A percentile compares a stretch with the other conserved stretches of the same genome.
Evolutionary conservation across 2,329 filamentous ascomycete species (phyloP).

Genomic region (Scorias spongiosa): DNA sequence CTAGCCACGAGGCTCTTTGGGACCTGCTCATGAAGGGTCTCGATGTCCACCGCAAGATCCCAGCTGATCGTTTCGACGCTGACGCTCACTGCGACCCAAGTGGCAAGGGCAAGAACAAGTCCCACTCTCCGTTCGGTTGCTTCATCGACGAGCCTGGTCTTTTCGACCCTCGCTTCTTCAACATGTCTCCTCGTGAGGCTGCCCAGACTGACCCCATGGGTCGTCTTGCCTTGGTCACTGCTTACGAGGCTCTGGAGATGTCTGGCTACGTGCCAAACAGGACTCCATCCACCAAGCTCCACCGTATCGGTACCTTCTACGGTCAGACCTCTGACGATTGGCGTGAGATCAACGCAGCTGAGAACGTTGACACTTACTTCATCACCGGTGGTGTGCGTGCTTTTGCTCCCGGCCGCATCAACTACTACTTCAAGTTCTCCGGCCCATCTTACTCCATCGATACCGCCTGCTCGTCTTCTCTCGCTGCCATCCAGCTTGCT

Average conservation of each 20-base stretch:
- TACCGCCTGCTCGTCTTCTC: slow-evolving; percentile 63
- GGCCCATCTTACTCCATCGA: slow-evolving; percentile 60
- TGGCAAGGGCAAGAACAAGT: slow-evolving; percentile 61
- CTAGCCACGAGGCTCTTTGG: slow-evolving; percentile 58
- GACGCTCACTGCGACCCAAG: slow-evolving; percentile 56
- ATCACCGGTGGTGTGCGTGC: slow-evolving; percentile 48
- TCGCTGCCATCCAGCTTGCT: slow-evolving; percentile 55
- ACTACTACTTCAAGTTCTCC: slow-evolving; percentile 64
- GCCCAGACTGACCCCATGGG: slow-evolving; percentile 71
- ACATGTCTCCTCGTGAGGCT: slow-evolving; percentile 71
- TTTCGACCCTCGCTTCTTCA: slow-evolving; percentile 76
- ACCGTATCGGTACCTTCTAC: slow-evolving; percentile 58
- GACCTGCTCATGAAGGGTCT: slow-evolving; percentile 58
- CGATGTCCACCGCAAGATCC: slow-evolving; percentile 55
- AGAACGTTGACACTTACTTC: slow-evolving; percentile 57
- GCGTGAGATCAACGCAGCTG: slow-evolving; percentile 57
- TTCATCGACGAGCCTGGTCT: slow-evolving; percentile 61
- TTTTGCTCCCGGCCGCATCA: slow-evolving; percentile 49
- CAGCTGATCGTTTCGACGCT: slow-evolving; percentile 58
- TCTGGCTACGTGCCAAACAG: slow-evolving; percentile 61
- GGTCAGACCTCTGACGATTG: slow-evolving; percentile 64
- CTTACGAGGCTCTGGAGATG: slow-evolving; percentile 72
- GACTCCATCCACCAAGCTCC: slow-evolving; percentile 49
- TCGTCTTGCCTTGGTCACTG: slow-evolving; percentile 57
- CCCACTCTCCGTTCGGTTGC: slow-evolving; percentile 60